phyloP scores from a whole-genome alignment of 441 rosid genomes.

The Croton setiger region DNA sequence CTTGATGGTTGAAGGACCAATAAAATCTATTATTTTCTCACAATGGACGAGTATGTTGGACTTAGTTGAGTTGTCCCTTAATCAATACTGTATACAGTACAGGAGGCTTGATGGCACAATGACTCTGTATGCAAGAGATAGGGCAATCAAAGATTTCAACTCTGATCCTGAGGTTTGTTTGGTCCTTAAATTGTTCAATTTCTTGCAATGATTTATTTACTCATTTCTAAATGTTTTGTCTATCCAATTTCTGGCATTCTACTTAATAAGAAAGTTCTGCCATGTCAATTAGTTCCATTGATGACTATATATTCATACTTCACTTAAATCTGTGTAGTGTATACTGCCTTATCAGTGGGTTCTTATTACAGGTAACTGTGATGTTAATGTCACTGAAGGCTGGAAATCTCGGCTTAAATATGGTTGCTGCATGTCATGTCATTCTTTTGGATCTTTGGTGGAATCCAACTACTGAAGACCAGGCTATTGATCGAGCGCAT shows the following conservation, averaged over 20 bases:
- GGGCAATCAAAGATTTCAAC: constrained; percentile 79
- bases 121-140: constrained; percentile 74
- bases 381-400: constrained; percentile 97
- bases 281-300: not conserved
- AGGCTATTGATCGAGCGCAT: constrained; percentile 95
- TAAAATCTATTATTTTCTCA: constrained; percentile 83
- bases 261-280: not conserved
- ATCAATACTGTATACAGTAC: constrained; percentile 43
- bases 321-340: not conserved
- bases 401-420: constrained; percentile 91
- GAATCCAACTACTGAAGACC: constrained; percentile 99
- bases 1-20: constrained; percentile 43
- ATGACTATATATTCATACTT: not conserved
- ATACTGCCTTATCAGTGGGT: constrained; percentile 4
- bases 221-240: not conserved
- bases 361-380: constrained; percentile 57
- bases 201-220: constrained; percentile 4
- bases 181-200: constrained; percentile 18
- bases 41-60: constrained; percentile 98
- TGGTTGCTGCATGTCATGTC: constrained; percentile 96
- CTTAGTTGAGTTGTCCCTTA: constrained; percentile 59
- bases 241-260: not conserved
- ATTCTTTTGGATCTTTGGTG: constrained; percentile 97
- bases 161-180: constrained; percentile 74
- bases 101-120: constrained; percentile 95